Conservation (phyloP, 805 yeast genomes). For the Pichia scutulata region DNA sequence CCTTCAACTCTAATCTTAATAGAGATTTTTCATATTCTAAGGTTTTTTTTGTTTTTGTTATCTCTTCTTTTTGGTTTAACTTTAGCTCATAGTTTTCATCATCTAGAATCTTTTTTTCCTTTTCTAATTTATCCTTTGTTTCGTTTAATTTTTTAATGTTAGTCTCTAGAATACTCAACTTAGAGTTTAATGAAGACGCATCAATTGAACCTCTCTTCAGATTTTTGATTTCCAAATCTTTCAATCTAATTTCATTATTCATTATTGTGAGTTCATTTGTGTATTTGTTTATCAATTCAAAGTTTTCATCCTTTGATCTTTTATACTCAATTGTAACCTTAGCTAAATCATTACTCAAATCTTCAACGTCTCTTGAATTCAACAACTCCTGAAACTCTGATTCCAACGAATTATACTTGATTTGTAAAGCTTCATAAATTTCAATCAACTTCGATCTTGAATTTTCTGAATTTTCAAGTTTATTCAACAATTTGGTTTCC, state of each 20-base stretch:
- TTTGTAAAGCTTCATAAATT: conserved; percentile 29
- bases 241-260: conserved; percentile 10
- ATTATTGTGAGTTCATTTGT: conserved; percentile 10
- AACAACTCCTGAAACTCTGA: conserved; percentile 6
- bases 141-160: conserved; percentile 1
- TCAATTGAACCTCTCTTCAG: background rate
- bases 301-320: conserved; percentile 19
- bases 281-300: conserved; percentile 15
- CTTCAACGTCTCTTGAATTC: conserved; percentile 16
- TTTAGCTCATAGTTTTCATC: conserved; percentile 3
- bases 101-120: background rate
- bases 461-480: conserved; percentile 30
- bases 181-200: background rate
- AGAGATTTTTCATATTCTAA: background rate
- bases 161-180: background rate
- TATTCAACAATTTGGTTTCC: conserved; percentile 26
- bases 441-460: conserved; percentile 31
- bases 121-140: background rate
- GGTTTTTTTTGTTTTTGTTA: conserved; percentile 13
- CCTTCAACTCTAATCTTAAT: conserved; percentile 8
- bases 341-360: conserved; percentile 33
- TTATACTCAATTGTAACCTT: conserved; percentile 31
- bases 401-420: conserved; percentile 12
- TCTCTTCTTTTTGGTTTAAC: conserved; percentile 7
- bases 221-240: conserved; percentile 7